phyloP scores from a whole-genome alignment of 2,329 filamentous ascomycete species.

The Colletotrichum cordylinicola region DNA sequence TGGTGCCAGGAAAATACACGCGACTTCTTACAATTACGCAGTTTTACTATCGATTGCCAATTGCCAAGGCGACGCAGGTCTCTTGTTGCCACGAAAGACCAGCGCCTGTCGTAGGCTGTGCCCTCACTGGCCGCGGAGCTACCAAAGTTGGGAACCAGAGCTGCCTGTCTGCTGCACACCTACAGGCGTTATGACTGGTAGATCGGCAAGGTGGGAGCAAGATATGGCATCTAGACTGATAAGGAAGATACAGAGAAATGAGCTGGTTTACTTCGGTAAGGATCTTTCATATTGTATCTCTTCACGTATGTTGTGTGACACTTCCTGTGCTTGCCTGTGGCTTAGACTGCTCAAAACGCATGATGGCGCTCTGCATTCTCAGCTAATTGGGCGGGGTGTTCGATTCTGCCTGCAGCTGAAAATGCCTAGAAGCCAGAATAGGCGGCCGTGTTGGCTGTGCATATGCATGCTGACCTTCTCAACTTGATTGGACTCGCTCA shows the following conservation, averaged over 20 bases:
- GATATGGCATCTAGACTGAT: too few relatives aligned
- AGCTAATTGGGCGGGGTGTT: not conserved
- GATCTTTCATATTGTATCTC: fast-evolving
- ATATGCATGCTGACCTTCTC: not conserved
- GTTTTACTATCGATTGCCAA: not conserved
- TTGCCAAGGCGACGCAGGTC: not conserved
- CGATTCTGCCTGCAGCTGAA: not conserved
- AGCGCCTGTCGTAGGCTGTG: fast-evolving
- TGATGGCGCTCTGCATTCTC: not conserved
- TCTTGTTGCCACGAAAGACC: not conserved
- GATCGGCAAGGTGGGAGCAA: too few relatives aligned
- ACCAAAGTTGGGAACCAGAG: too few relatives aligned
- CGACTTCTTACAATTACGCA: not conserved
- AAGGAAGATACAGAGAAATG: not conserved
- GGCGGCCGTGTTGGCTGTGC: not conserved
- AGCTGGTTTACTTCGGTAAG: not conserved
- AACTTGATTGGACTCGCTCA: not conserved
- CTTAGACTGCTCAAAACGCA: not conserved
- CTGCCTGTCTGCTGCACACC: too few relatives aligned
- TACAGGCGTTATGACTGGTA: too few relatives aligned
- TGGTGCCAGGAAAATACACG: too few relatives aligned
- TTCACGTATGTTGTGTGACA: not conserved
- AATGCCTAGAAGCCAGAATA: not conserved
- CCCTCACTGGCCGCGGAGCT: too few relatives aligned
- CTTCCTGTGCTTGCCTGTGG: not conserved